Percentiles rank a stretch among this genome's conserved stretches.
phyloP scores from a whole-genome alignment of 768 basidiomycete genomes.

The Hirschioporus abietinus region DNA sequence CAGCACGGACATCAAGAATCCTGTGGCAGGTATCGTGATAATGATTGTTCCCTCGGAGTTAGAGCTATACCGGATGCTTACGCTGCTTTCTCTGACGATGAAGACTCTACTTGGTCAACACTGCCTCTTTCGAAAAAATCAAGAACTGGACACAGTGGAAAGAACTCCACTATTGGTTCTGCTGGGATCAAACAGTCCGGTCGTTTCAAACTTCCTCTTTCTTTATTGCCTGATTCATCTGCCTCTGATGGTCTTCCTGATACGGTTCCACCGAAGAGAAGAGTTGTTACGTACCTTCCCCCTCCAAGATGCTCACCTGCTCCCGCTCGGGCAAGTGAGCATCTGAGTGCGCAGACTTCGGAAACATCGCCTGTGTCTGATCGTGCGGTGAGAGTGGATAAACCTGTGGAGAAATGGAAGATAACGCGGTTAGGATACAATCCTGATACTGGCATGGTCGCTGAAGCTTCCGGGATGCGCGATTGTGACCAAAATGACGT shows the following conservation, averaged over 20 bases:
- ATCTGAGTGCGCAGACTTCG: not conserved
- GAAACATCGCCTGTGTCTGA: not conserved
- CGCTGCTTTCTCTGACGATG: constrained; percentile 17
- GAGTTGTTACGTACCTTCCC: constrained; percentile 2
- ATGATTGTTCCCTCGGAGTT: not conserved
- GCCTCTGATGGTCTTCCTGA: not conserved
- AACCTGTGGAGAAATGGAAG: constrained; percentile 5
- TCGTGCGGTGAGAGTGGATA: constrained; percentile 1
- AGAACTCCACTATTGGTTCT: not conserved
- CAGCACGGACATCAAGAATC: not conserved
- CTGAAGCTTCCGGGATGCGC: not conserved
- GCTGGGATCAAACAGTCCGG: constrained; percentile 3
- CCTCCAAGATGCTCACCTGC: not conserved
- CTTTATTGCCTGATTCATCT: not conserved
- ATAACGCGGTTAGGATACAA: not conserved
- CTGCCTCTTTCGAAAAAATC: constrained; percentile 11
- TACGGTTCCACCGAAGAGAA: not conserved
- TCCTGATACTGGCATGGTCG: not conserved
- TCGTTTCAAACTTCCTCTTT: constrained; percentile 8
- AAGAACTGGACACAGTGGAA: constrained; percentile 1
- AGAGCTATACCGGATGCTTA: constrained; percentile 16
- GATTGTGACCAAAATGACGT: not conserved
- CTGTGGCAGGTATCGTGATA: not conserved
- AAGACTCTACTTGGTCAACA: constrained; percentile 21
- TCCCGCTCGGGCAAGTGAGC: not conserved